Base-by-base conservation (phyloP, 169 alveolate genomes). In the Plasmodium reichenowi region DNA sequence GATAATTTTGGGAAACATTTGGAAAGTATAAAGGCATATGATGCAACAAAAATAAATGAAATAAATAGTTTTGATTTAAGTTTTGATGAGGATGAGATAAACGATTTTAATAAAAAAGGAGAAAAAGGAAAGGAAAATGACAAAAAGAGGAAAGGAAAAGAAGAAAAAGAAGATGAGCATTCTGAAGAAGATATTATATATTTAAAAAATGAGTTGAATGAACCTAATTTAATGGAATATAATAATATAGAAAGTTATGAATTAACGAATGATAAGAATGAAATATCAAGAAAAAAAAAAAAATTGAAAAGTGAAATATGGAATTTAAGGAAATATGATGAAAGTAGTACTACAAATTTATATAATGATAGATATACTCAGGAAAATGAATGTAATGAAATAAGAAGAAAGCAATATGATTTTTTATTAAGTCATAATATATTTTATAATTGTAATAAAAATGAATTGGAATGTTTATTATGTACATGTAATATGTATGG, bases 401-500 rank as follows among this genome's bases (percentile, higher is more conserved):
- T 32, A n/a, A 64, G 50, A 38, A 59, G 43, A n/a, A 56, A n/a
- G 17, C 43, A 67, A 38, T 22, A 68, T 32, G 8, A 68, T 20
- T 47, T 68, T 54, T 20, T 83, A 60, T 48, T 68, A 15, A 52
- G 29, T 20, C 26, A 83, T 26, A 58, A 83, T 48, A 38, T 83
- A 38, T 83, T 83, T 58, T 83, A 58, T 26, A 83, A 83, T 9
- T 83, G 91, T 26, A 10, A 48, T 17, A 54, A 48, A 20, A 54
- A 56, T 3, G 83, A 83, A 13, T 17, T 83, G 9, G 6, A 29
- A 20, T 9, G 20, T 54, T 29, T 83, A 62, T 29, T 83, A 43
- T 12, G 24, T 3, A 20, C 24, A 6, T 83, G 72, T 24, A 83
- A 15, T 54, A 26, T 20, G 20, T 68, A 83, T 29, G 73, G 85